Conservation (phyloP, 2,329 filamentous ascomycete species). For the Fusarium phyllophilum region DNA sequence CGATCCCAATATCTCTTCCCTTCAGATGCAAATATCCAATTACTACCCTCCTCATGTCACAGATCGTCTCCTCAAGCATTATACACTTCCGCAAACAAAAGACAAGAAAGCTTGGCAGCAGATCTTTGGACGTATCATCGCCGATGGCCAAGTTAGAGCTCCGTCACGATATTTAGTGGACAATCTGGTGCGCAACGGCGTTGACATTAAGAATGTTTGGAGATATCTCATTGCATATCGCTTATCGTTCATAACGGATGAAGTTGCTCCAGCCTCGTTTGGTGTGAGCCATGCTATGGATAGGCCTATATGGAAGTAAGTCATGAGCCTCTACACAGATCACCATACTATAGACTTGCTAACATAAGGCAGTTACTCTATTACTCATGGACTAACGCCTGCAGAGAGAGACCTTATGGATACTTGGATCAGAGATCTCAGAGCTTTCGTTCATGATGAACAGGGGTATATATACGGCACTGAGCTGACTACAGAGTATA, state of each 20-base stretch:
- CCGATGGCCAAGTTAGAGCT: conserved; percentile 14
- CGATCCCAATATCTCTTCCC: background rate
- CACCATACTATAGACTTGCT: background rate
- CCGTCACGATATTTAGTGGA: conserved; percentile 8
- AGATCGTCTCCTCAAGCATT: conserved; percentile 10
- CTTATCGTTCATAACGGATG: background rate
- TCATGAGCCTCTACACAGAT: rapidly evolving
- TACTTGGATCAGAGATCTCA: background rate
- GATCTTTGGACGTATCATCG: background rate
- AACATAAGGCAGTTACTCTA: background rate
- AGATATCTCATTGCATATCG: conserved; percentile 14
- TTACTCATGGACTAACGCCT: background rate
- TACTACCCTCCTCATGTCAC: conserved; percentile 2
- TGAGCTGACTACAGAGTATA: background rate
- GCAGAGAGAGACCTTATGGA: background rate
- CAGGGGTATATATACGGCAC: background rate
- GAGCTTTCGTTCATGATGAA: conserved; percentile 4
- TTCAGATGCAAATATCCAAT: conserved; percentile 1
- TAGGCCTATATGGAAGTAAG: conserved; percentile 15
- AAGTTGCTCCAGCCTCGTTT: background rate
- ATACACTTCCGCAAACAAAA: background rate
- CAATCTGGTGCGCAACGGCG: background rate
- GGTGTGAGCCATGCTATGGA: conserved; percentile 21
- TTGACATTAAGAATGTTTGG: conserved; percentile 1
- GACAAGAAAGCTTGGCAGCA: conserved; percentile 4